Percentiles rank a stretch among this genome's conserved stretches.
Conservation (phyloP, 768 basidiomycete species). For the Amanita exitialis region DNA sequence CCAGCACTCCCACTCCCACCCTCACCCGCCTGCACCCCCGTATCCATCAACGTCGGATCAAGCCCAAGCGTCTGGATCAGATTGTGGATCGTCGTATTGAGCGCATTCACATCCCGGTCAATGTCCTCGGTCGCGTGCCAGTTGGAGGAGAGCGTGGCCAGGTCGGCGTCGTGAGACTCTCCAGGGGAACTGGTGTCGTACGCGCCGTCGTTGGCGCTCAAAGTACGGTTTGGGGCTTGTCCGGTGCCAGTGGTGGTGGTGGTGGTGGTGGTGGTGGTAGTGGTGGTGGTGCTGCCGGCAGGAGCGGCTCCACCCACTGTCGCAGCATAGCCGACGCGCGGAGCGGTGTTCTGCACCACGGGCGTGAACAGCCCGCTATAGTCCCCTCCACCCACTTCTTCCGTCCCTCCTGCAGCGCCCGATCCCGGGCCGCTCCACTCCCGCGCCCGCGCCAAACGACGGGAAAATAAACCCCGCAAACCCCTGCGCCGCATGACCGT, state of each 20-base stretch:
- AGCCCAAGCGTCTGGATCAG: constrained; percentile 65
- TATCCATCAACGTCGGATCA: constrained; percentile 32
- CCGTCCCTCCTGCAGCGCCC: not conserved
- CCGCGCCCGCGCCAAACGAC: not conserved
- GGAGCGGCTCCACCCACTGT: constrained; percentile 1
- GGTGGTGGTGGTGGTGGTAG: not conserved
- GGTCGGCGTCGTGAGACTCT: constrained; percentile 13
- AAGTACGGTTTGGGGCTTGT: too few species aligned
- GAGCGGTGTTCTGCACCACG: not conserved
- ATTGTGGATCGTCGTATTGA: constrained; percentile 59
- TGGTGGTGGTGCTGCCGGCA: not conserved
- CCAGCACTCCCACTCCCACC: not conserved
- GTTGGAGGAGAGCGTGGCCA: constrained; percentile 27
- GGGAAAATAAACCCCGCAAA: not conserved
- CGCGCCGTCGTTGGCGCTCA: too few species aligned
- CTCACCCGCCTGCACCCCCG: not conserved
- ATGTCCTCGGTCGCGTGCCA: constrained; percentile 59
- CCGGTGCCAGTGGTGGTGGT: not conserved
- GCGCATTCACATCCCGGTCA: constrained; percentile 59
- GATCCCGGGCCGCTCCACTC: not conserved
- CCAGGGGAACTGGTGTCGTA: too few species aligned
- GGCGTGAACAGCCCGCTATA: not conserved
- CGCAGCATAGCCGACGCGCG: not conserved
- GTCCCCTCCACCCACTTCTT: not conserved
- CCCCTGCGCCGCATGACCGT: not conserved